Percentiles rank a stretch among this genome's conserved stretches.
Conservation (phyloP, 2,329 filamentous ascomycete genomes). For the Colletotrichum cuscutae region DNA sequence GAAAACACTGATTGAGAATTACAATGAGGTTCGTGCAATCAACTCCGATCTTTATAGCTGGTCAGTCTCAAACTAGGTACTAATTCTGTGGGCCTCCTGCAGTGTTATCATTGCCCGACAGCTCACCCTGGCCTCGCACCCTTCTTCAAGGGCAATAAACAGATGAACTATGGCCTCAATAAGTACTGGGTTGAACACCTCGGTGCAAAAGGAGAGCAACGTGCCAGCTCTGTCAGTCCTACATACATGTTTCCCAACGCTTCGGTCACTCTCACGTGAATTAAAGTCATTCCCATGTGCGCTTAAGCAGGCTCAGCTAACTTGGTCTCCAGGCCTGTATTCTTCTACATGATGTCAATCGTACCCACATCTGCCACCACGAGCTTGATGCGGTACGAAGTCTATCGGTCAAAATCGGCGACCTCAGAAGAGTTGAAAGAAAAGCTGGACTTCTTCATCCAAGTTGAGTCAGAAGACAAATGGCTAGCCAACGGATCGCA, state of each 20-base stretch:
- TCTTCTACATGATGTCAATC: no score
- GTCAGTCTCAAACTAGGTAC: no score
- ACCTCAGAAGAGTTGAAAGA: conserved; percentile 45
- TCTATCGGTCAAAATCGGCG: conserved; percentile 60
- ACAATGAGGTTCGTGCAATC: no score
- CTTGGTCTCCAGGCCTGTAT: no score
- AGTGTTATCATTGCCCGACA: no score
- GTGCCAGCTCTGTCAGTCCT: conserved; percentile 45
- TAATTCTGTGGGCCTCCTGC: no score
- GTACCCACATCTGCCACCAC: conserved; percentile 42
- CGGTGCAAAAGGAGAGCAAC: neutral
- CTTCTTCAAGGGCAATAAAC: conserved; percentile 49
- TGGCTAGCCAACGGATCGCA: no score
- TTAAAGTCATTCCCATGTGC: neutral
- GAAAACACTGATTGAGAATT: no score
- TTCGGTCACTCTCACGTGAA: conserved; percentile 53
- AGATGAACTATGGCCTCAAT: conserved; percentile 51
- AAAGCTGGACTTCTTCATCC: no score
- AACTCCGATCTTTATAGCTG: no score
- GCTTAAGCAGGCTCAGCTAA: no score
- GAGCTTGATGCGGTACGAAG: conserved; percentile 59
- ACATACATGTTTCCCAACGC: conserved; percentile 54
- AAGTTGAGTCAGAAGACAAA: conserved; percentile 36
- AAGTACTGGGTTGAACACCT: conserved; percentile 3
- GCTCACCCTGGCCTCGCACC: neutral